Percentiles rank a stretch among this genome's conserved stretches.
Evolutionary conservation across 169 alveolate species (phyloP).

Genomic region (Cyclospora cayetanensis): DNA sequence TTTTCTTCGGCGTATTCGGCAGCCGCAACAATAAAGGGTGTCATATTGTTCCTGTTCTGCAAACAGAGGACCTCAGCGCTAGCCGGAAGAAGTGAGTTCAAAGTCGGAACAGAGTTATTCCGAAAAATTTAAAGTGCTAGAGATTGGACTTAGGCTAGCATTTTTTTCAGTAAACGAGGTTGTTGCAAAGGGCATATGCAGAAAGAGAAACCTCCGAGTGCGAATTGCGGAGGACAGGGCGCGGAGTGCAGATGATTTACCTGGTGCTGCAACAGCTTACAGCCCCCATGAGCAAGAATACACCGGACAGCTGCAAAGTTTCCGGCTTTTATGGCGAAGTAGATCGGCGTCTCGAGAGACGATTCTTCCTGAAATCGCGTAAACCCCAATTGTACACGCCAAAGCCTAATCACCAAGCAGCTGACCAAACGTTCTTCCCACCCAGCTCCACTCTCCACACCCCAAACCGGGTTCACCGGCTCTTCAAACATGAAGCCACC

Average conservation of each 20-base stretch:
- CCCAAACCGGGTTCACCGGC: too few relatives aligned
- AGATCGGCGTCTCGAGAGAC: conserved; percentile 43
- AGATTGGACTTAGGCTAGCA: background rate
- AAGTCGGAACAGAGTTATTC: background rate
- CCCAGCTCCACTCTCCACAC: too few relatives aligned
- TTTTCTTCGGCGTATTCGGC: background rate
- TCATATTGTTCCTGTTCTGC: background rate
- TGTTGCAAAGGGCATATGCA: background rate
- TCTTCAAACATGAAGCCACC: too few relatives aligned
- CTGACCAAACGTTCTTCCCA: too few relatives aligned
- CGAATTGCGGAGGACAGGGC: background rate
- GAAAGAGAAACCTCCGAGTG: background rate
- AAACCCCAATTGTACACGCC: background rate
- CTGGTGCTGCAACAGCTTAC: background rate
- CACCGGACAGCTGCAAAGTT: background rate
- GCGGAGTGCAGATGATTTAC: background rate
- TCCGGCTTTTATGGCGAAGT: conserved; percentile 46
- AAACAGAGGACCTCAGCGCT: background rate
- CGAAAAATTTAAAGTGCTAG: too few relatives aligned
- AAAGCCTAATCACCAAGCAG: background rate
- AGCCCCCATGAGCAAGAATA: background rate
- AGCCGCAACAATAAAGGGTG: conserved; percentile 40
- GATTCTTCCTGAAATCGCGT: background rate
- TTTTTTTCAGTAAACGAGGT: background rate
- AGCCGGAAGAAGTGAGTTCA: background rate